phyloP scores from a whole-genome alignment of 106 monocot species.

The Platanthera zijinensis region DNA sequence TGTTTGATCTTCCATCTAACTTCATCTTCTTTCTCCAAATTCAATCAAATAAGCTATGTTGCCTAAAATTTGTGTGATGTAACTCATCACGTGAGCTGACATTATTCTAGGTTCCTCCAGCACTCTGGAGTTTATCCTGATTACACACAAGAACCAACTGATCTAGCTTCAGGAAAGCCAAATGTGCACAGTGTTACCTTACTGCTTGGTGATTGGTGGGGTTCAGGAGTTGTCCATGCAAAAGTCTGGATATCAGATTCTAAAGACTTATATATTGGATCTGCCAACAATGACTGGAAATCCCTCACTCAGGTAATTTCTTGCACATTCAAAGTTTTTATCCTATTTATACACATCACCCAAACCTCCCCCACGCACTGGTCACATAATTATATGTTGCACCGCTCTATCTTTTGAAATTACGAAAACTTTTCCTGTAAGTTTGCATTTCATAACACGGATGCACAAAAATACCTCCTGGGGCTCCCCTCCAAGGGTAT shows the following conservation, averaged over 20 bases:
- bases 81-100: too few relatives aligned
- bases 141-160: slow-evolving; percentile 61
- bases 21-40: background rate
- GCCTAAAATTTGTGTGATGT: too few relatives aligned
- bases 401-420: too few relatives aligned
- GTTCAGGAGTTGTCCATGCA: slow-evolving; percentile 87
- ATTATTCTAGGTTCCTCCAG: slow-evolving; percentile 62
- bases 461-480: too few relatives aligned
- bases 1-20: background rate
- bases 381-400: too few relatives aligned
- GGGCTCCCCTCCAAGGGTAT: too few relatives aligned
- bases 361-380: background rate
- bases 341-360: background rate
- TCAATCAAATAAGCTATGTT: background rate
- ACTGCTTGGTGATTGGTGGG: slow-evolving; percentile 74
- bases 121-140: slow-evolving; percentile 89
- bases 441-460: too few relatives aligned
- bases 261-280: slow-evolving; percentile 79
- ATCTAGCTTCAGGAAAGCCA: slow-evolving; percentile 68
- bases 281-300: slow-evolving; percentile 98
- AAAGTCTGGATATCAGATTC: slow-evolving; percentile 96
- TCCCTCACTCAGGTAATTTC: slow-evolving; percentile 87
- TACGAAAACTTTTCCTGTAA: too few relatives aligned
- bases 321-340: background rate
- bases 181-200: slow-evolving; percentile 90